Conservation (phyloP, 140 eudicot species). For the Senecio squalidus region DNA sequence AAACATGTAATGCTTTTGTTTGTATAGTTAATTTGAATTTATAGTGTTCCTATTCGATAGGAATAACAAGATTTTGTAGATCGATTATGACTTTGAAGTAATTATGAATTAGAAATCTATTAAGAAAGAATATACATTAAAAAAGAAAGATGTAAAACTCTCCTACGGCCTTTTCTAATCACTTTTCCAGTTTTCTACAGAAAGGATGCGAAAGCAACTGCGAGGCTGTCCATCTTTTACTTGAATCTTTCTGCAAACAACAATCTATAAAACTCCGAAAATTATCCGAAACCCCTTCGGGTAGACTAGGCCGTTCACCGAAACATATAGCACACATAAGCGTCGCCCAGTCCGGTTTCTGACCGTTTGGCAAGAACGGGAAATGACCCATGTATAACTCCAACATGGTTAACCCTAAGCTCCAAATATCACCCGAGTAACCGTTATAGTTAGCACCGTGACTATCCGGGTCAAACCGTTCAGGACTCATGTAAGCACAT, state of each 20-base stretch:
- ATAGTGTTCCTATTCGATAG: too few relatives aligned
- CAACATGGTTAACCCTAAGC: conserved; percentile 64
- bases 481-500: conserved; percentile 96
- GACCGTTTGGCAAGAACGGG: conserved; percentile 58
- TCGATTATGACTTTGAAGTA: too few relatives aligned
- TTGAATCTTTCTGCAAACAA: conserved; percentile 70
- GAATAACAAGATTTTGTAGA: too few relatives aligned
- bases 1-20: too few relatives aligned
- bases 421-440: conserved; percentile 82
- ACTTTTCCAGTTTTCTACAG: conserved; percentile 12
- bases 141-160: too few relatives aligned
- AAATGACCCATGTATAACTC: conserved; percentile 69
- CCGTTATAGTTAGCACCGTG: conserved; percentile 64
- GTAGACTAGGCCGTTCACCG: conserved; percentile 70
- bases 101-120: too few relatives aligned
- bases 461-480: conserved; percentile 75
- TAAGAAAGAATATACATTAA: too few relatives aligned
- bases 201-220: conserved; percentile 63
- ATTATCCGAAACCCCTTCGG: conserved; percentile 48
- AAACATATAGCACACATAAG: conserved; percentile 86
- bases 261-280: conserved; percentile 59
- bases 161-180: too few relatives aligned
- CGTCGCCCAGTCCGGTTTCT: conserved; percentile 83
- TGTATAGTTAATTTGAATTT: too few relatives aligned
- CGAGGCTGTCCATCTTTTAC: conserved; percentile 60